Base-by-base conservation (phyloP, 805 yeast genomes). In the Candida caryicola region DNA sequence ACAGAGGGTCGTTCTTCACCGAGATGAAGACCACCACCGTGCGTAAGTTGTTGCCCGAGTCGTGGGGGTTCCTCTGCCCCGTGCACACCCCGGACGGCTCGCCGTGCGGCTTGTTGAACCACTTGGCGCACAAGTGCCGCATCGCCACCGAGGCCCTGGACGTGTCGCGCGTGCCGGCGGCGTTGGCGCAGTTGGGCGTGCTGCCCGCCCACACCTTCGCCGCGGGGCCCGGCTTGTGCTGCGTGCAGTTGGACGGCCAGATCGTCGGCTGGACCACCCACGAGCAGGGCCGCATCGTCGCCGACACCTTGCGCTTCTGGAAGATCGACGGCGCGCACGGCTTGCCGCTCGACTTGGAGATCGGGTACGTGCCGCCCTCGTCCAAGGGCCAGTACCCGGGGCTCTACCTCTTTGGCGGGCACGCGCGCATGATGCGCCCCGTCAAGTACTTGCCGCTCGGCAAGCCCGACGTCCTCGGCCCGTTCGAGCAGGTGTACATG, bases 21-120 rank as follows among this genome's bases (percentile, higher is more conserved):
- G 96, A 91, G 64, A 76, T 93, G 68, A 93, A 93, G 62, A 93
- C 99, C 29, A 93, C 99, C 17, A 85, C 98, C 1, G 99, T 93
- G 34, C 81, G 99, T 72, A 93, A 93, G 63, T 72, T 93, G 54
- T 75, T 93, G 41, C 99, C 99, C 1, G 99, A 93, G 64, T 86
- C 96, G 1, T 93, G 99, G 99, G 99, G 99, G 3, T 93, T 93
- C 77, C 68, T 93, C 52, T 93, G 99, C 69, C 99, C 99, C 9
- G 99, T 93, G 17, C 99, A 93, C 64, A 93, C 99, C 10, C 99
- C 99, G 4, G 99, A 93, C 83, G 99, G 99, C 53, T 85, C 98
- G 36, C 99, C 99, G 15, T 93, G 99, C 81, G 99, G 99, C 71
- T 74, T 93, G 61, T 72, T 93, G 56, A 93, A 93, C 67, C 99